Conservation (phyloP, 2,329 filamentous ascomycete species). For the Sporothrix sp. region DNA sequence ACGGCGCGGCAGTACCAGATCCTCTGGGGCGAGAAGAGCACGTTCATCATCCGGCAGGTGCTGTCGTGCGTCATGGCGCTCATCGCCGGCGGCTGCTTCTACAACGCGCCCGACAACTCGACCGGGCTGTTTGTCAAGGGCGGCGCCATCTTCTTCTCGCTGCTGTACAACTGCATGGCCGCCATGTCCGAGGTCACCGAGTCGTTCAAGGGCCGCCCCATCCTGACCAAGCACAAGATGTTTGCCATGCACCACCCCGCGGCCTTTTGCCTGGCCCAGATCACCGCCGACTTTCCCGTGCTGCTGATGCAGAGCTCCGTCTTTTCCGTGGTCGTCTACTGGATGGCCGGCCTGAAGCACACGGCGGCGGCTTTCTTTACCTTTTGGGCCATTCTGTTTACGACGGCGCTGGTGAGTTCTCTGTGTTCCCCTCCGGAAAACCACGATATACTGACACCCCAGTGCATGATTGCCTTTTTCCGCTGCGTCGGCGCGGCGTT, state of each 20-base stretch:
- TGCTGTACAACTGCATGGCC: conserved; percentile 51
- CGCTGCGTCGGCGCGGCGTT: conserved; percentile 49
- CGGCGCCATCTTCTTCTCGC: conserved; percentile 41
- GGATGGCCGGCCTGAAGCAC: conserved; percentile 62
- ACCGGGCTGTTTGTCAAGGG: conserved; percentile 51
- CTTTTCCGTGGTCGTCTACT: conserved; percentile 67
- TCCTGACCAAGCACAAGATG: conserved; percentile 29
- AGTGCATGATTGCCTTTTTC: conserved; percentile 48
- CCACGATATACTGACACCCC: no score
- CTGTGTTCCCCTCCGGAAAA: no score
- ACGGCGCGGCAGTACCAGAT: conserved; percentile 71
- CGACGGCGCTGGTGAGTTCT: conserved; percentile 49
- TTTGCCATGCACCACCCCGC: conserved; percentile 45
- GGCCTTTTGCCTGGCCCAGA: conserved; percentile 47
- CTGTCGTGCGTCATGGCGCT: conserved; percentile 65
- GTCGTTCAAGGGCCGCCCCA: conserved; percentile 41
- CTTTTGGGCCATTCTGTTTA: conserved; percentile 51
- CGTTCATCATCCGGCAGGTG: conserved; percentile 68
- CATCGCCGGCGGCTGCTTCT: conserved; percentile 72
- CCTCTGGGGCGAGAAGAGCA: conserved; percentile 62
- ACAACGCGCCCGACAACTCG: conserved; percentile 51
- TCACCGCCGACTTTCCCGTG: conserved; percentile 48
- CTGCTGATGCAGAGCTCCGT: conserved; percentile 55
- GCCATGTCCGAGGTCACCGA: conserved; percentile 60
- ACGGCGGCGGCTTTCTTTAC: conserved; percentile 60